Percentiles rank a stretch among this genome's conserved stretches.
These are phyloP conservation scores for Saitozyma sp. DNA, from an alignment of 768 basidiomycete species.

Conservation along the genomic window DNA sequence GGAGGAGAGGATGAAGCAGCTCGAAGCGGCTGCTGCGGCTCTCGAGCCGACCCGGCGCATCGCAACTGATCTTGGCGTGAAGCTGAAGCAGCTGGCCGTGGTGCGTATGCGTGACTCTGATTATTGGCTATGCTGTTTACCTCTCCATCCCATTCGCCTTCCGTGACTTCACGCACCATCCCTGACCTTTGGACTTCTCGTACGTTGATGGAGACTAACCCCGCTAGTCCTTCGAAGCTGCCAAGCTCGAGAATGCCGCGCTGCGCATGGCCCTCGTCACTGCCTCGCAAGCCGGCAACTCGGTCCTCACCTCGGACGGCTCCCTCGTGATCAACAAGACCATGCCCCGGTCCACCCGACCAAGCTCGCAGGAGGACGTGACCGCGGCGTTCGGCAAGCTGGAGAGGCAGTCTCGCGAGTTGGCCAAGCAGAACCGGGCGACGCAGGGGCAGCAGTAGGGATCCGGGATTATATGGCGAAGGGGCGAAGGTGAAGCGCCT, in stretches of 20 bases:
- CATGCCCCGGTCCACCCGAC: background rate
- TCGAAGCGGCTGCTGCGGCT: constrained; percentile 33
- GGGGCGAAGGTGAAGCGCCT: too few relatives aligned
- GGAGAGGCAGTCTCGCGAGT: constrained; percentile 21
- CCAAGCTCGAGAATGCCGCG: constrained; percentile 22
- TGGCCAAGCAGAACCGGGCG: constrained; percentile 5
- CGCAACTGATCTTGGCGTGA: constrained; percentile 14
- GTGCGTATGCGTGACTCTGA: constrained; percentile 7
- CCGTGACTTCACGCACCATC: background rate
- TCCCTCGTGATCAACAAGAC: constrained; percentile 11
- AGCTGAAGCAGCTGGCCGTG: constrained; percentile 26
- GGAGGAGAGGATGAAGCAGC: constrained; percentile 57
- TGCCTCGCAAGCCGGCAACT: constrained; percentile 6
- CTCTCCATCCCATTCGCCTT: background rate
- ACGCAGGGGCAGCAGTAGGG: too few relatives aligned
- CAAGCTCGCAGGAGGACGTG: constrained; percentile 7
- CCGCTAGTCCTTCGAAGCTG: constrained; percentile 14
- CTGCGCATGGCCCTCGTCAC: constrained; percentile 20
- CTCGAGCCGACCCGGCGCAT: constrained; percentile 23
- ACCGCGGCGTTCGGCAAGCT: constrained; percentile 19
- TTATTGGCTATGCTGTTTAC: too few relatives aligned
- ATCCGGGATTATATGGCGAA: too few relatives aligned
- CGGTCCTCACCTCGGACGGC: constrained; percentile 17
- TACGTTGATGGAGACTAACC: background rate
- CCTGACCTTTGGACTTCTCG: background rate